Percentiles rank a stretch among this genome's conserved stretches.
Conservation (phyloP, 495 filamentous ascomycete species). For the Chaetomium tenue region DNA sequence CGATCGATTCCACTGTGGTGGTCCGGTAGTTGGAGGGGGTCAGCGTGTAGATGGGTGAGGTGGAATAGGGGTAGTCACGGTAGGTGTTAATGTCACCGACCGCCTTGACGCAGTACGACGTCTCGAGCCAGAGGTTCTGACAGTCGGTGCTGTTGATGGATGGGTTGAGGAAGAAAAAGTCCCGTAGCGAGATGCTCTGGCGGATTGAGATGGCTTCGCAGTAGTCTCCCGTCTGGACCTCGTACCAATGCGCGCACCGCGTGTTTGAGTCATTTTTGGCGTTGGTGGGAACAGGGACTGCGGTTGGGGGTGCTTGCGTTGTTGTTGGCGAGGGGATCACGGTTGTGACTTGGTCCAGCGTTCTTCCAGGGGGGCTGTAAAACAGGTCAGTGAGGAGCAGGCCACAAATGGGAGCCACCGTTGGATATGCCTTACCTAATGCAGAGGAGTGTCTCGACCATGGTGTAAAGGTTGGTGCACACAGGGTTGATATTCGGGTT, state of each 20-base stretch:
- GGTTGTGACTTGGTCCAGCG: no score
- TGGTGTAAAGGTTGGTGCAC: slow-evolving; percentile 7
- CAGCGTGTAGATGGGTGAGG: background rate
- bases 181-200: background rate
- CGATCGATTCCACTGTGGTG: background rate
- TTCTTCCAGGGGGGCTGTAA: background rate
- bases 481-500: slow-evolving; percentile 19
- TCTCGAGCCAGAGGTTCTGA: background rate
- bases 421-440: slow-evolving; percentile 6
- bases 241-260: no score
- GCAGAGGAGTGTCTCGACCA: background rate
- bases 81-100: background rate
- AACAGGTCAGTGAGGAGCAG: background rate
- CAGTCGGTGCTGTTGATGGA: background rate
- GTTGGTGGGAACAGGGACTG: background rate
- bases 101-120: background rate
- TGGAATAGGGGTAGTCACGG: background rate
- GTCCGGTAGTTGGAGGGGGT: background rate
- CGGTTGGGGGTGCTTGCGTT: background rate
- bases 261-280: background rate
- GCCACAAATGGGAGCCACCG: background rate
- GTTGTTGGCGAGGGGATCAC: background rate
- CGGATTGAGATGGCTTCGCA: background rate
- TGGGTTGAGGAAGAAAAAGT: background rate
- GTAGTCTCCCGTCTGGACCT: background rate